Evolutionary conservation across 2,329 filamentous ascomycete genomes (phyloP), one percentile per base, ranked within the genome.

Genomic region (Aspergillus amoenus): DNA sequence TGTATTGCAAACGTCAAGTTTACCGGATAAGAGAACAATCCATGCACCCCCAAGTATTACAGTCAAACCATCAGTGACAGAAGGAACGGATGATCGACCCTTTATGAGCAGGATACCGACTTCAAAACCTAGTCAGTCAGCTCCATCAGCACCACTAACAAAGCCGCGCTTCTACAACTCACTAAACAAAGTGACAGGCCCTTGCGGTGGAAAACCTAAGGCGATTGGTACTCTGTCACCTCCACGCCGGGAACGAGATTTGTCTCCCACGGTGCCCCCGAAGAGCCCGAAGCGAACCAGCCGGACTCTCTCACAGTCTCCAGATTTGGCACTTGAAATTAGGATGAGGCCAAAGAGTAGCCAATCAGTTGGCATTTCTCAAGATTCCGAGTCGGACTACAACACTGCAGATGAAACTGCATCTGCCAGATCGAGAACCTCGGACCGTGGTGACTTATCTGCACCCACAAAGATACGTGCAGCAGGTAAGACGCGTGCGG

Each of bases 331-430:
- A 13, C 37, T 24, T 3, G 47, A 49, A 6, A 43, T 15, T 18
- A 52, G 39, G n/a, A 22, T 15, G 32, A 27, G 32, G 15, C 51
- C 30, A 27, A 49, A 56, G 21, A 63, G 57, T 15, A 54, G 59
- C 27, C 47, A 61, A 22, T 60, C 66, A 9, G 64, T 54, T 15
- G 52, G 22, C 21, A 56, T 55, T 5, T 68, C 66, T 15, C 55
- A 61, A 8, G 63, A 64, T 3, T 56, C 64, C n/a, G 58, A 52
- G 5, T 64, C 65, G 30, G 70, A 70, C 39, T 73, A 73, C 32
- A 64, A 72, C 13, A 73, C 70, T 6, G 70, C 70, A 30, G 68
- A 71, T 24, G 70, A 73, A 61, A 62, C 44, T 41, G 45, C 44
- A 13, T 59, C 64, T 8, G 51, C 39, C 42, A 22, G 40, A 21